These are phyloP conservation scores for Talaromyces sp. DNA, from an alignment of 2,329 filamentous ascomycete species.

Conservation along the genomic window DNA sequence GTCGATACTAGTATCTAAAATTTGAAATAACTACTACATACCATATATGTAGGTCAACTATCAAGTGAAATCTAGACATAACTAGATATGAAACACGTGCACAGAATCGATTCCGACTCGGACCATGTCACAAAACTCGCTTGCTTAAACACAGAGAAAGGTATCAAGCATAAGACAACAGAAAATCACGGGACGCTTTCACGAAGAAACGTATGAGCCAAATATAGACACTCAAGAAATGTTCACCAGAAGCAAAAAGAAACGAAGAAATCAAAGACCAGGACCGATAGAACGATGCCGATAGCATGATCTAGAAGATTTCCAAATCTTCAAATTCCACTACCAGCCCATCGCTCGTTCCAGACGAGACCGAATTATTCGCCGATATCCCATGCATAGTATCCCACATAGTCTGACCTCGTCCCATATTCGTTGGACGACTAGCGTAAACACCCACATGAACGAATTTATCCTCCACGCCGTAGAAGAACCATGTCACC, in stretches of 20 bases:
- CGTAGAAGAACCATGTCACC: constrained; percentile 65
- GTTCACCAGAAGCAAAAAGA: constrained; percentile 39
- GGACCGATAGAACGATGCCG: neutral
- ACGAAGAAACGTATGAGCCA: constrained; percentile 4
- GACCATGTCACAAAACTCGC: constrained; percentile 24
- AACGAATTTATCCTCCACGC: constrained; percentile 60
- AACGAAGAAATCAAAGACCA: constrained; percentile 7
- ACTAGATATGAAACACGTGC: constrained; percentile 1
- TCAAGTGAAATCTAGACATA: neutral
- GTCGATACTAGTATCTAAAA: too few relatives aligned
- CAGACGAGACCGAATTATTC: constrained; percentile 24
- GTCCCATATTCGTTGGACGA: constrained; percentile 54
- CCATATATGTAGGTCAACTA: too few relatives aligned
- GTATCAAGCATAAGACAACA: constrained; percentile 13
- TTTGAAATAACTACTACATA: too few relatives aligned
- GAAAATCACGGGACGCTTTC: neutral
- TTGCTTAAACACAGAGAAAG: constrained; percentile 24
- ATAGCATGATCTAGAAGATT: constrained; percentile 43
- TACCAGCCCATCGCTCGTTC: constrained; percentile 43
- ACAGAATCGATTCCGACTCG: constrained; percentile 22
- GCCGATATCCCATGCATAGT: constrained; percentile 38
- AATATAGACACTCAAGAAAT: constrained; percentile 22
- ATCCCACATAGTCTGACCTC: constrained; percentile 43
- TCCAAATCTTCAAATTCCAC: constrained; percentile 57
- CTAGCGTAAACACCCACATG: constrained; percentile 62